Evolutionary conservation across 805 yeast genomes (phyloP), one percentile per base, ranked within the genome.

Genomic region (Candida loeiensis): DNA sequence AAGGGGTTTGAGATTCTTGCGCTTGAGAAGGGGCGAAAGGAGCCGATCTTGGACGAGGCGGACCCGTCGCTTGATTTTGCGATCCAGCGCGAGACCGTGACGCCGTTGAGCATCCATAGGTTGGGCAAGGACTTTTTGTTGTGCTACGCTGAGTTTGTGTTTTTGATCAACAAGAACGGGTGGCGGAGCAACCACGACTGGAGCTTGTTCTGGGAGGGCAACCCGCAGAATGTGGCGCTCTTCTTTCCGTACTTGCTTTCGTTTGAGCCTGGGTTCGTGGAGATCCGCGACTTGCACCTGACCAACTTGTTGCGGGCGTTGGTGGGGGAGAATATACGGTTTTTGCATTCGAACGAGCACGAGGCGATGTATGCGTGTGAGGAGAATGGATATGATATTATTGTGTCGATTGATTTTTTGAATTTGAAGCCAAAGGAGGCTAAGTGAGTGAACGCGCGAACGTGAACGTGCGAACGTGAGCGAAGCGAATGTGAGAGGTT

Each of bases 11-110:
- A 93, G 65, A 88, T 93, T 54, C 89, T 93, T 26, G 84, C 95
- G 13, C 70, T 90, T 31, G 85, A 84, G 45, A 86, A 84, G 39
- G 83, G 86, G 44, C 85, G 81, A 44, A 88, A 85, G 62, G 97
- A 93, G 63, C 80, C 93, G 7, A 75, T 93, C 37, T 70, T 93
- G 52, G 98, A 93, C 64, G 96, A 96, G n/a, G 99, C 98, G 0
- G 99, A 93, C 56, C 95, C 98, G 0, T 88, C 97, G 14, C 71
- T 93, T 39, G 99, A 93, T 55, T 93, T 93, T 68, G 97, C 93
- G 11, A 86, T 80, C 43, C 85, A 79, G 45, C 72, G 84, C 44
- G 95, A 88, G 59, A 51, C 56, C 8, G 74, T 91, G 45, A 85
- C 86, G 54, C 99, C 99, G 14, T 77, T 89, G 60, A 89, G 95